A percentile compares a stretch with the other conserved stretches of the same genome.
Evolutionary conservation across 805 yeast genomes (phyloP).

Genomic region (Kregervanrija fluxuum): DNA sequence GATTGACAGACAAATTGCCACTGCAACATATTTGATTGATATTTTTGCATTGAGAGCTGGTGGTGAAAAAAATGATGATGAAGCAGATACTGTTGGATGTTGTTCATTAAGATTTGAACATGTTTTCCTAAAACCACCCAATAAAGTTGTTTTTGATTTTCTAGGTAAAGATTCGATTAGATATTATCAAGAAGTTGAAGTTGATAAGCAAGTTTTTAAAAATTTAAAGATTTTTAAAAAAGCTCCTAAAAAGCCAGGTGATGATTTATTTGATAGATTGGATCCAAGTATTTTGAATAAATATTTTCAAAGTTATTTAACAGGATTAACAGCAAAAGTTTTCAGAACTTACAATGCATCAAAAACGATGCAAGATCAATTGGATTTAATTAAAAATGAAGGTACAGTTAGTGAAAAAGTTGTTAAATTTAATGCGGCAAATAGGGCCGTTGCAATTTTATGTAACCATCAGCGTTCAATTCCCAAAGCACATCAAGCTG

Average conservation of each 20-base stretch:
- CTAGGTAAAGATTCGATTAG: constrained; percentile 94
- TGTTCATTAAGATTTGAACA: constrained; percentile 91
- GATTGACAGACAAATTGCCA: constrained; percentile 87
- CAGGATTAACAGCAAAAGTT: constrained; percentile 91
- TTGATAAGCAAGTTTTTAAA: constrained; percentile 86
- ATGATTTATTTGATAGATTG: constrained; percentile 84
- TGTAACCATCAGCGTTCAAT: constrained; percentile 97
- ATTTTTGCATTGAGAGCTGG: constrained; percentile 95
- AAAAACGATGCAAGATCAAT: constrained; percentile 92
- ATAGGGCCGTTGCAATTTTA: constrained; percentile 87
- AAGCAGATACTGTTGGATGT: constrained; percentile 97
- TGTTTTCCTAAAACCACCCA: constrained; percentile 77
- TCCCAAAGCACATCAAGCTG: constrained; percentile 72
- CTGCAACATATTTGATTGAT: constrained; percentile 89
- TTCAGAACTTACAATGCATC: constrained; percentile 97
- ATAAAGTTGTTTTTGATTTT: constrained; percentile 81
- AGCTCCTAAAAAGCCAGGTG: constrained; percentile 85
- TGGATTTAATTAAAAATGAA: constrained; percentile 75
- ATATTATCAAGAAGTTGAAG: constrained; percentile 87
- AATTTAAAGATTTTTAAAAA: constrained; percentile 82
- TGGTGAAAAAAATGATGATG: constrained; percentile 95
- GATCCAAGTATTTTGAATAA: constrained; percentile 79
- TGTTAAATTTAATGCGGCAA: constrained; percentile 86
- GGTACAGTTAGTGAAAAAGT: constrained; percentile 87
- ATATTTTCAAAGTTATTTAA: constrained; percentile 83